Evolutionary conservation across 257 asterid genomes (phyloP), one percentile per base, ranked within the genome.

Genomic region (Solanum okadae): DNA sequence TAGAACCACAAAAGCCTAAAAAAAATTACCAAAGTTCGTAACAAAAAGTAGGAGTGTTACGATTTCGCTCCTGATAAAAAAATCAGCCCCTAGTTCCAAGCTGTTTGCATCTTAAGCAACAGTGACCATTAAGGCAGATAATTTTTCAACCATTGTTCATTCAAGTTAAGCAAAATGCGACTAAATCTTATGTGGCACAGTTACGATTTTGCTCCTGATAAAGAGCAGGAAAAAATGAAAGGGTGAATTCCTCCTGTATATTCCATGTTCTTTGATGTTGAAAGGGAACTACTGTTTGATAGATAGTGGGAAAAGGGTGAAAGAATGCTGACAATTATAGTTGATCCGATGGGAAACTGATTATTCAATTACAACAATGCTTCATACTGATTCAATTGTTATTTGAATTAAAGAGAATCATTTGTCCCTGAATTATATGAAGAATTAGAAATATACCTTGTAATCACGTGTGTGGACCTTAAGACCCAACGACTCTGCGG

Each of bases 401-500:
- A 56, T 56, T 81, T 46, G 68, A 46, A 46, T 46, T 0, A 56
- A 56, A 15, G n/a, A 81, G 42, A 46, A 81, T 81, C 68, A 16
- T 4, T 10, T 81, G 25, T 16, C 68, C 27, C 18, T 27, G 68
- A 46, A 46, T 16, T 27, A 49, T 29, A 31, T 29, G 18, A 12
- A 49, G 14, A 84, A 3, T 13, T 29, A 20, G 78, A 88, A 59
- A 34, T 37, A 15, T 79, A 95, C 99, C 99, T 94, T 97, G 97
- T 92, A 97, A 84, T 92, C 91, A 52, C 95, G 95, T 27, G 98
- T 92, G 89, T 94, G 95, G 90, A 92, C 95, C 93, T 93, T 95
- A 89, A 97, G 91, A 73, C 99, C 98, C 95, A 97, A 89, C 71
- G 98, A 94, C 84, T 87, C 91, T 35, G 98, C 98, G 46, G 96